These are phyloP conservation scores for Acer yangbiense DNA, from an alignment of 345 rosid species.

Conservation along the genomic window DNA sequence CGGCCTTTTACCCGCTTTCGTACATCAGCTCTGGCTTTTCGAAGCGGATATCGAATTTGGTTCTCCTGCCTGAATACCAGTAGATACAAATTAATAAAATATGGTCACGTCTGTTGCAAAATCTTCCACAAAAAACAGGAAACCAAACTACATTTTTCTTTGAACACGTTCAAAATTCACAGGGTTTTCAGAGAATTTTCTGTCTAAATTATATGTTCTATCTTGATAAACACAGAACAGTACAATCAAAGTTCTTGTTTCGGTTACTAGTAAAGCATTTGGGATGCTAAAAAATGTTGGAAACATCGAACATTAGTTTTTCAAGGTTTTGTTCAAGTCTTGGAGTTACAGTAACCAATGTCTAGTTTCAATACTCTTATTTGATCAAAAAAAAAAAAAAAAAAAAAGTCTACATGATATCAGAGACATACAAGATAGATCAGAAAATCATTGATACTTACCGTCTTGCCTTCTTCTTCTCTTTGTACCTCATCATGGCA, in stretches of 20 bases:
- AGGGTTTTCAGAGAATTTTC: no score
- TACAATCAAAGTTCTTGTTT: neutral
- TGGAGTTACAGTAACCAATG: neutral
- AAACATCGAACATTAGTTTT: neutral
- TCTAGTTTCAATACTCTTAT: neutral
- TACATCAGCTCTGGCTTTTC: conserved; percentile 34
- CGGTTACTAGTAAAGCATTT: neutral
- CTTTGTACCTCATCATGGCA: conserved; percentile 56
- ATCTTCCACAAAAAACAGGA: neutral
- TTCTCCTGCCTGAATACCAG: conserved; percentile 37
- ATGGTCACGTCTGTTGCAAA: neutral
- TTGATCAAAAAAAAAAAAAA: no score
- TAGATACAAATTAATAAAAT: neutral
- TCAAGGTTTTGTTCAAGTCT: neutral
- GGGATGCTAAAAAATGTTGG: neutral
- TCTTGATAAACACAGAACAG: no score
- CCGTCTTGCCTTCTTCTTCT: conserved; percentile 64
- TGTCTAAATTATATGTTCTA: no score
- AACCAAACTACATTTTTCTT: neutral
- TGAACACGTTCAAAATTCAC: no score
- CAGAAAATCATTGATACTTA: conserved; percentile 33
- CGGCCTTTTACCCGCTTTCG: conserved; percentile 33
- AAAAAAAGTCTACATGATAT: neutral
- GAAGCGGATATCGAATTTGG: conserved; percentile 27
- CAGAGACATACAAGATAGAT: neutral